These are phyloP conservation scores for Xerocomellus amylosporus DNA, from an alignment of 768 basidiomycete species.

Conservation along the genomic window DNA sequence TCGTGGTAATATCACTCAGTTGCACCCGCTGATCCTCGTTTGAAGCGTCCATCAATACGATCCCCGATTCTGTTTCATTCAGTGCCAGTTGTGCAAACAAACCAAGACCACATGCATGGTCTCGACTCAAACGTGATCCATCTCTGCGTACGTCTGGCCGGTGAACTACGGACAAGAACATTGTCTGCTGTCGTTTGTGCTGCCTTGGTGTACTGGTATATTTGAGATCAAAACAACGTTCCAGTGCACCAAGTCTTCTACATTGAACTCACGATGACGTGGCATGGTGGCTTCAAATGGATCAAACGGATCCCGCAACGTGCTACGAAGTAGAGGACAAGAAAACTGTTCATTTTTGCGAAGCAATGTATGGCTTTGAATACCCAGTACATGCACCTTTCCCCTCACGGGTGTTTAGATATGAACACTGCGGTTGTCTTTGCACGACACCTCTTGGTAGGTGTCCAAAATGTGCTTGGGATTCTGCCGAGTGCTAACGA, in stretches of 20 bases:
- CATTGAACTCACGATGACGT: not conserved
- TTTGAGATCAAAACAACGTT: constrained; percentile 61
- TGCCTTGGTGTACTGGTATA: constrained; percentile 43
- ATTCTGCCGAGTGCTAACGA: too few species aligned
- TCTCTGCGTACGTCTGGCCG: constrained; percentile 41
- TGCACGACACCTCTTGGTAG: too few species aligned
- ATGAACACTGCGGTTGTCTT: too few species aligned
- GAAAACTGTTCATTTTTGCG: constrained; percentile 52
- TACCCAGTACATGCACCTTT: not conserved
- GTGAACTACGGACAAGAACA: constrained; percentile 22
- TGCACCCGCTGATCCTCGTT: not conserved
- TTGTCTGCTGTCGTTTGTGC: constrained; percentile 43
- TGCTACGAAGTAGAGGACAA: constrained; percentile 40
- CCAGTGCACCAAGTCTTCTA: constrained; percentile 51
- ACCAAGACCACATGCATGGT: constrained; percentile 52
- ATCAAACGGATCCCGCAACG: constrained; percentile 45
- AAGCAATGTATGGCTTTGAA: constrained; percentile 37
- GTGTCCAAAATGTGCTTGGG: too few species aligned
- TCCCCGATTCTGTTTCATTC: constrained; percentile 48
- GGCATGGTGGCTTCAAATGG: constrained; percentile 44
- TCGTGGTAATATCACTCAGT: not conserved
- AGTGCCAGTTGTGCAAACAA: constrained; percentile 52
- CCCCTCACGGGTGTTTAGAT: too few species aligned
- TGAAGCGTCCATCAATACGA: constrained; percentile 53
- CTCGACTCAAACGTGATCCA: constrained; percentile 40